These are phyloP conservation scores for Wickerhamomyces sp. DNA, from an alignment of 1,139 yeast species.

Conservation along the genomic window DNA sequence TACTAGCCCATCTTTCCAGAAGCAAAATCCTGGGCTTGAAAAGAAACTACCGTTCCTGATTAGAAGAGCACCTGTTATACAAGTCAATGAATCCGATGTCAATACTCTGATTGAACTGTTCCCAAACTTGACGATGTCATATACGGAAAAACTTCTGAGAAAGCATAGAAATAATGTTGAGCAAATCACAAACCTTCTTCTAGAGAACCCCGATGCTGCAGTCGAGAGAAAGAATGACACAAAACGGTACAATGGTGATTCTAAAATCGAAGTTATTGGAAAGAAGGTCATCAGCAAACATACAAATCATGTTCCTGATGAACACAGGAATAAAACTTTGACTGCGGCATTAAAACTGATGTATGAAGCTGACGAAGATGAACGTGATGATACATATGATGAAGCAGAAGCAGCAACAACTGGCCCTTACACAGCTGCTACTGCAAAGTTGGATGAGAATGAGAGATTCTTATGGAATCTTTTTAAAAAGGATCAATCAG, in stretches of 20 bases:
- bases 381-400: conserved; percentile 80
- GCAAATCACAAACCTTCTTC: conserved; percentile 48
- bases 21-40: conserved; percentile 45
- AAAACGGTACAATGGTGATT: conserved; percentile 1
- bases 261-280: conserved; percentile 1
- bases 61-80: conserved; percentile 9
- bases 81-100: conserved; percentile 33
- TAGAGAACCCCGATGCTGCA: conserved; percentile 54
- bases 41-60: conserved; percentile 35
- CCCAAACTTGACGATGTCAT: conserved; percentile 45
- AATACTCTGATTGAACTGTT: conserved; percentile 48
- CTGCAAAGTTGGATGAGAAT: conserved; percentile 22
- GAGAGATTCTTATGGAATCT: conserved; percentile 57
- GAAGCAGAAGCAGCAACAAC: conserved; percentile 53
- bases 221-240: conserved; percentile 11
- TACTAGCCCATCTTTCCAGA: conserved; percentile 38
- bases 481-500: conserved; percentile 46
- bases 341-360: conserved; percentile 58
- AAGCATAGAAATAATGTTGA: conserved; percentile 52
- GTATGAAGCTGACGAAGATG: conserved; percentile 69
- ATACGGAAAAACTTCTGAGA: conserved; percentile 42
- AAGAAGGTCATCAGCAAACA: conserved; percentile 19
- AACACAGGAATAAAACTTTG: conserved; percentile 50
- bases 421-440: conserved; percentile 10
- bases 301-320: conserved; percentile 35